Evolutionary conservation across 176 grass and related monocot genomes (phyloP).

Genomic region (Zizania latifolia): DNA sequence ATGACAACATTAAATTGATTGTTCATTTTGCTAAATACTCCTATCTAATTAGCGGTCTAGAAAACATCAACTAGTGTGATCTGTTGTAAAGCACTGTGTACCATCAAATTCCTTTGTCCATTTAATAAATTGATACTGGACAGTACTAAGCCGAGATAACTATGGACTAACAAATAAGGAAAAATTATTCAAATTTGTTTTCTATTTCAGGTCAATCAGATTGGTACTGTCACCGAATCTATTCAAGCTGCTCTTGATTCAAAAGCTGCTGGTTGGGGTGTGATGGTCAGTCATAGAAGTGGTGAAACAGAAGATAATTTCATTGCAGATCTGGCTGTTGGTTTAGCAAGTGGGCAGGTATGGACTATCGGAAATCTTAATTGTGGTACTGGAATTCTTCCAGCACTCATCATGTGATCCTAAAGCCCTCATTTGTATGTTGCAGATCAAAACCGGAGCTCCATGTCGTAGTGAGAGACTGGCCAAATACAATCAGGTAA

Average conservation of each 20-base stretch:
- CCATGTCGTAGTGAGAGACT: slow-evolving; percentile 86
- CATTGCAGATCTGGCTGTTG: slow-evolving; percentile 88
- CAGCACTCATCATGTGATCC: background rate
- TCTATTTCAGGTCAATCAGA: slow-evolving; percentile 82
- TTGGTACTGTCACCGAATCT: slow-evolving; percentile 79
- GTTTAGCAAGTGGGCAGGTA: slow-evolving; percentile 92
- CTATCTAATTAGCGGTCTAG: background rate
- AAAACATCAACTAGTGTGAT: background rate
- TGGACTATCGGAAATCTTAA: background rate
- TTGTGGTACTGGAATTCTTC: background rate
- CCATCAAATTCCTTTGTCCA: background rate
- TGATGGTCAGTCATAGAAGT: slow-evolving; percentile 98
- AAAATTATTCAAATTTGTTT: background rate
- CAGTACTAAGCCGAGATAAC: background rate
- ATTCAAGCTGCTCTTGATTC: slow-evolving; percentile 94
- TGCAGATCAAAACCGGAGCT: slow-evolving; percentile 96
- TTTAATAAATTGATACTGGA: no score
- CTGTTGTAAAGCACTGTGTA: background rate
- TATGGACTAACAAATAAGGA: background rate
- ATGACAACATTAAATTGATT: background rate
- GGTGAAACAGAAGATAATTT: slow-evolving; percentile 99
- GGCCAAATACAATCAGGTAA: slow-evolving; percentile 97
- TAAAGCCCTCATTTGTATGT: background rate
- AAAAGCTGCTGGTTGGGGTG: slow-evolving; percentile 89
- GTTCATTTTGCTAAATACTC: background rate